Evolutionary conservation across 1,139 yeast species (phyloP), one percentile per base, ranked within the genome.

Genomic region (Chernovozyma sophiae-reginae): DNA sequence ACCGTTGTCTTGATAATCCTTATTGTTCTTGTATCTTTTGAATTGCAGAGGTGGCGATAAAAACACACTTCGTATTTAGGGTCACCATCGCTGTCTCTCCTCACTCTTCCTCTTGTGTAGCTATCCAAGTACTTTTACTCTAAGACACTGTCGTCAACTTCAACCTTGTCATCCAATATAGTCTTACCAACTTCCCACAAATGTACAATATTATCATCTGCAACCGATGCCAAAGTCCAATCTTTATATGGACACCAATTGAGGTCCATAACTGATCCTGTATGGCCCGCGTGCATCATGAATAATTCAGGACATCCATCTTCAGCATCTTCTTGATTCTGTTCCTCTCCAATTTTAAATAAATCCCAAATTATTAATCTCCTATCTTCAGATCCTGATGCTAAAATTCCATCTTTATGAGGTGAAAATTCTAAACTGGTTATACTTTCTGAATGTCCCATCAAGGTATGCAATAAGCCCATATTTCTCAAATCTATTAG

Each of bases 271-370:
- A 85, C 81, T 1, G 82, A 72, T 11, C 87, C 83, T 11, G 86
- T 81, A 52, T 84, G 94, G 14, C 95, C 95, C 26, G 92, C 94
- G 51, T 85, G 95, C 80, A 85, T 81, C 89, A 84, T 81, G 49
- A 84, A 69, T 27, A 84, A 59, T 52, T 85, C 95, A 5, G 92
- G 89, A 32, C 84, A 81, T 32, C 92, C 95, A 51, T 85, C 94
- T 42, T 77, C 82, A 28, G 82, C 85, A 44, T 83, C 83, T 52
- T 84, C 95, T 43, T 78, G 86, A n/a, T 67, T 68, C 54, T 83
- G 92, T 50, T 84, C 94, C 47, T 81, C 86, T 2, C 94, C 94
- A 24, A 84, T 79, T 50, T 74, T 79, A 38, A 68, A 63, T 35
- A 84, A 60, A 52, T 84, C 92, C 95, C 95, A 85, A 5, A 84